A percentile compares a stretch with the other conserved stretches of the same genome.
phyloP scores from a whole-genome alignment of 192 early-diverging fungal genomes.

The Gonapodya prolifera region DNA sequence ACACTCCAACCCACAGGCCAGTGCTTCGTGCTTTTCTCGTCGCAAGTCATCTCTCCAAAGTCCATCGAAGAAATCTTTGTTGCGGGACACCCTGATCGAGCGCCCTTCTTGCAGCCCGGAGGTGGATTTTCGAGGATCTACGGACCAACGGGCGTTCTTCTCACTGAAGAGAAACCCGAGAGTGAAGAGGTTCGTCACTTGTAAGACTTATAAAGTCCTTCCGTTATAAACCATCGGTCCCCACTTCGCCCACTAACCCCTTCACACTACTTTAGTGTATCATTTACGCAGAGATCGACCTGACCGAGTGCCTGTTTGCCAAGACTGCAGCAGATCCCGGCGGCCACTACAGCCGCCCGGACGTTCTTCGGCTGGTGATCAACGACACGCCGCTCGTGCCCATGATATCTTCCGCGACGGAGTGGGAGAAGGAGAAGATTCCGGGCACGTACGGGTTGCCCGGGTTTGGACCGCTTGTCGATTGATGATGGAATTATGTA shows the following conservation, averaged over 20 bases:
- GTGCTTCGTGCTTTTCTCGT: neutral
- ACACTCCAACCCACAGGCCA: too few species aligned
- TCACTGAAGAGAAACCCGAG: neutral
- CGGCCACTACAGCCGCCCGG: constrained; percentile 2
- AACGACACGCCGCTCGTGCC: neutral
- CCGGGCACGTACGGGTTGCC: too few species aligned
- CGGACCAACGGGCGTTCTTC: neutral
- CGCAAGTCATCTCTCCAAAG: neutral
- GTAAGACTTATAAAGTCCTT: neutral
- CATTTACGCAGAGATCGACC: constrained; percentile 1
- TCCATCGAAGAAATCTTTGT: neutral
- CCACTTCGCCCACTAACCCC: too few species aligned
- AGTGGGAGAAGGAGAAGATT: too few species aligned
- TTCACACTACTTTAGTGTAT: neutral
- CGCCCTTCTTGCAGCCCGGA: neutral
- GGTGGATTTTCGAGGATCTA: neutral
- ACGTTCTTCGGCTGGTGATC: neutral
- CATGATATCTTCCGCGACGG: too few species aligned
- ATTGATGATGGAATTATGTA: too few species aligned
- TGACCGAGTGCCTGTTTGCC: neutral
- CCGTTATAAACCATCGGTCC: neutral
- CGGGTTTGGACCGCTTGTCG: too few species aligned
- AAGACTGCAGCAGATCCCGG: constrained; percentile 1
- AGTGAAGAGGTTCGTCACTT: neutral
- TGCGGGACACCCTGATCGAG: neutral